Conservation (phyloP, 2,329 filamentous ascomycete genomes). For the Hymenoscyphus linearis region DNA sequence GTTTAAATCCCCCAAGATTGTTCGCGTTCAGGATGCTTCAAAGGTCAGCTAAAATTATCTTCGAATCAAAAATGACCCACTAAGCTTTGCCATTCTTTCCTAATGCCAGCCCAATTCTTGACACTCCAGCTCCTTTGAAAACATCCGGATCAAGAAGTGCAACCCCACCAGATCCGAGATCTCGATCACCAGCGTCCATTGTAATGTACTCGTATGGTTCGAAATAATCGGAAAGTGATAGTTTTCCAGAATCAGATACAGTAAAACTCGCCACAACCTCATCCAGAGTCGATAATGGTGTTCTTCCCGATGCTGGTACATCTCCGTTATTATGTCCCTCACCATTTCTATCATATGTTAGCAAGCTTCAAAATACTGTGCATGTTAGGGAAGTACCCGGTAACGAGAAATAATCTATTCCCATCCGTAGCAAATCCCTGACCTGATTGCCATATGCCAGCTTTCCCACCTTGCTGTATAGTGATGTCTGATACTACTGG, state of each 20-base stretch:
- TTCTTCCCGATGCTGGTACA: conserved; percentile 32
- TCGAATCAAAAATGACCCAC: not conserved
- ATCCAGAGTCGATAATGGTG: conserved; percentile 36
- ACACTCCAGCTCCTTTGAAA: conserved; percentile 40
- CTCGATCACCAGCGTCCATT: conserved; percentile 45
- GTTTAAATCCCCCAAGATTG: conserved; percentile 32
- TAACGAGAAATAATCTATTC: conserved; percentile 30
- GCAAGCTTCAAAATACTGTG: conserved; percentile 13
- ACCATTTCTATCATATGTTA: conserved; percentile 30
- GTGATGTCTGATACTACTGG: conserved; percentile 29
- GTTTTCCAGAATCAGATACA: conserved; percentile 38
- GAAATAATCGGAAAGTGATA: conserved; percentile 47
- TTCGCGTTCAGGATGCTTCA: conserved; percentile 33
- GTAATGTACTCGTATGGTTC: conserved; percentile 48
- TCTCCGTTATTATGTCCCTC: conserved; percentile 33
- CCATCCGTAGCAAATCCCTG: conserved; percentile 33
- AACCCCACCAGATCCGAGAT: conserved; percentile 41
- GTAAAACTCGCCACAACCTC: conserved; percentile 42
- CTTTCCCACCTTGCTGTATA: conserved; percentile 36
- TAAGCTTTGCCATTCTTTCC: conserved; percentile 48
- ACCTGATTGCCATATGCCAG: conserved; percentile 35
- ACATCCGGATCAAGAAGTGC: conserved; percentile 39
- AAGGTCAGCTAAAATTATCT: not conserved
- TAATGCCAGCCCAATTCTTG: conserved; percentile 44
- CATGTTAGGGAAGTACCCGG: conserved; percentile 20